These are phyloP conservation scores for Euphorbia tirucalli DNA, from an alignment of 345 rosid species.

Conservation along the genomic window DNA sequence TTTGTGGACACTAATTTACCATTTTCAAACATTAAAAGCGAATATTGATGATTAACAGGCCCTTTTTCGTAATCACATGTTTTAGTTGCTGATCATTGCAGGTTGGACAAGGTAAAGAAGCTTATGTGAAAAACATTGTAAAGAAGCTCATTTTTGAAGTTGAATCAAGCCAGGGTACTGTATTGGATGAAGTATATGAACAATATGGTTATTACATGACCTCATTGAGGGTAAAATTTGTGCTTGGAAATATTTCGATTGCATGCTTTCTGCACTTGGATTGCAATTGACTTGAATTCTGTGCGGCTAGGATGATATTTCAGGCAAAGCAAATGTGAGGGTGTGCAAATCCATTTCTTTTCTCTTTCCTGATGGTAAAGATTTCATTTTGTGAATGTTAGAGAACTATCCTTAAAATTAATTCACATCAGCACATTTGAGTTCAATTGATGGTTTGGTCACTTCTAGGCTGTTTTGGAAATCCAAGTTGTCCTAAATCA, in stretches of 20 bases:
- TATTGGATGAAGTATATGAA: slow-evolving; percentile 69
- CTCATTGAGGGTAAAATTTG: slow-evolving; percentile 47
- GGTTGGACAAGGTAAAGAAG: slow-evolving; percentile 45
- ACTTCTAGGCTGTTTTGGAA: slow-evolving; percentile 39
- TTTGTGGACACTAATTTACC: background rate
- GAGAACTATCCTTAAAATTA: slow-evolving; percentile 8
- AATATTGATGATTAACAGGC: background rate
- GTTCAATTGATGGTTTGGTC: slow-evolving; percentile 14
- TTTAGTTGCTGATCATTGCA: slow-evolving; percentile 29
- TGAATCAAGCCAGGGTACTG: slow-evolving; percentile 51
- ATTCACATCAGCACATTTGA: background rate
- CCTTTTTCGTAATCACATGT: slow-evolving; percentile 1
- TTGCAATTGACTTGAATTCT: background rate
- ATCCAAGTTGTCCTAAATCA: slow-evolving; percentile 41
- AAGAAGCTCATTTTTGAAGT: slow-evolving; percentile 71
- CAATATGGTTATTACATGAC: slow-evolving; percentile 52
- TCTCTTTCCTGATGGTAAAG: slow-evolving; percentile 68
- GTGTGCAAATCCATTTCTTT: slow-evolving; percentile 63
- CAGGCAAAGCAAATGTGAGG: slow-evolving; percentile 42
- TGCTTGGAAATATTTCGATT: slow-evolving; percentile 1
- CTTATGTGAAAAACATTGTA: slow-evolving; percentile 52
- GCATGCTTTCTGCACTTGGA: background rate
- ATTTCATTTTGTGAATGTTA: background rate
- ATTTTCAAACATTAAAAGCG: background rate
- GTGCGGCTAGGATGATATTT: slow-evolving; percentile 39